Conservation (phyloP, 352 stramenopile species). For the Phytophthora fragariae region DNA sequence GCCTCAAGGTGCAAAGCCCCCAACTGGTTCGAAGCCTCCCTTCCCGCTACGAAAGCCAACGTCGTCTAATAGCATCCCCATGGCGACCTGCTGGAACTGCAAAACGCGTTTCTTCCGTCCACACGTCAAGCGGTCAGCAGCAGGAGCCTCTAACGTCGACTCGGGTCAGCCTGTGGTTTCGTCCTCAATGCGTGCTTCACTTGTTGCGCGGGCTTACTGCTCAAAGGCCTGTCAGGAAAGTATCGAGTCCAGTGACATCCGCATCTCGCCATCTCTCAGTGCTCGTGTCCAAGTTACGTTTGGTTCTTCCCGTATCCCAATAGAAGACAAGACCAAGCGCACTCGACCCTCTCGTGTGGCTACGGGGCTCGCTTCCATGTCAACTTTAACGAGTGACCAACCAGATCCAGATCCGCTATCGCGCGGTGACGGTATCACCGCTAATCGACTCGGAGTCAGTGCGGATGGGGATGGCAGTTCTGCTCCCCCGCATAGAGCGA, state of each 20-base stretch:
- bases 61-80: slow-evolving; percentile 38
- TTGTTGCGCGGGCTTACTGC: slow-evolving; percentile 48
- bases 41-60: slow-evolving; percentile 41
- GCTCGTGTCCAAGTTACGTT: slow-evolving; percentile 37
- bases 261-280: slow-evolving; percentile 47
- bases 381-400: slow-evolving; percentile 16
- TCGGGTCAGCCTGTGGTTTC: slow-evolving; percentile 21
- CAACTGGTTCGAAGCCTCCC: slow-evolving; percentile 15
- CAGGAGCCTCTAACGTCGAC: slow-evolving; percentile 1
- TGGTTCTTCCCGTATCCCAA: background rate
- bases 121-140: slow-evolving; percentile 20
- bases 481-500: slow-evolving; percentile 2
- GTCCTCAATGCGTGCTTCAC: slow-evolving; percentile 36
- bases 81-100: slow-evolving; percentile 75
- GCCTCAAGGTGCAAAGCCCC: slow-evolving; percentile 12
- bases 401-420: slow-evolving; percentile 9
- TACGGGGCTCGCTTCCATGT: slow-evolving; percentile 19
- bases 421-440: slow-evolving; percentile 14
- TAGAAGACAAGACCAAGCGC: slow-evolving; percentile 18
- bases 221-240: slow-evolving; percentile 47
- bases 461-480: background rate
- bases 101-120: slow-evolving; percentile 59
- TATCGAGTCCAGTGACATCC: slow-evolving; percentile 52
- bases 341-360: slow-evolving; percentile 19
- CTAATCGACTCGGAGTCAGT: slow-evolving; percentile 14